Conservation (phyloP, 2,329 filamentous ascomycete genomes). For the Emericellopsis atlantica region DNA sequence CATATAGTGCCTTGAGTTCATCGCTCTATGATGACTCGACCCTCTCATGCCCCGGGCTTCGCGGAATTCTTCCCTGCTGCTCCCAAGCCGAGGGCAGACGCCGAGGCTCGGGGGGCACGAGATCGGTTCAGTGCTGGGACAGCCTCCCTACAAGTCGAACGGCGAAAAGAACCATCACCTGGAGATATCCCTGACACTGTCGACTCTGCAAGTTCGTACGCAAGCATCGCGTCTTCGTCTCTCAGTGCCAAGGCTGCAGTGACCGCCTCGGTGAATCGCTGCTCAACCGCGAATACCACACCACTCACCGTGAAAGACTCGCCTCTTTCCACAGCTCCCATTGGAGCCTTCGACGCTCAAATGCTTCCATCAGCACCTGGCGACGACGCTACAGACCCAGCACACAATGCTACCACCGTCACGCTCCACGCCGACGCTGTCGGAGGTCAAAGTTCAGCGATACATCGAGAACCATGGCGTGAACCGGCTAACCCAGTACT, state of each 20-base stretch:
- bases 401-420: too few relatives aligned
- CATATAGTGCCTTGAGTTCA: conserved; percentile 33
- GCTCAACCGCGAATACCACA: conserved; percentile 30
- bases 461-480: too few relatives aligned
- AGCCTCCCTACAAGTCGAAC: conserved; percentile 8
- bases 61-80: conserved; percentile 78
- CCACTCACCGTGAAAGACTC: conserved; percentile 40
- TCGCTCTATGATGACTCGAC: conserved; percentile 61
- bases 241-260: conserved; percentile 43
- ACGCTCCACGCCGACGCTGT: too few relatives aligned
- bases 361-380: conserved; percentile 32
- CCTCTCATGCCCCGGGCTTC: conserved; percentile 61
- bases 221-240: conserved; percentile 58
- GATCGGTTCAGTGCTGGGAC: conserved; percentile 15
- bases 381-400: too few relatives aligned
- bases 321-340: conserved; percentile 32
- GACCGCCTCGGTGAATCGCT: conserved; percentile 27
- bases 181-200: conserved; percentile 59
- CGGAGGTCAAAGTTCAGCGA: too few relatives aligned
- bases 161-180: conserved; percentile 37
- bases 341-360: conserved; percentile 38
- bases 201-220: conserved; percentile 60
- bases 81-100: conserved; percentile 46
- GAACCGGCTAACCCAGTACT: too few relatives aligned
- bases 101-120: conserved; percentile 22